Evolutionary conservation across 768 basidiomycete species (phyloP).

Genomic region (Lepiota venenata): DNA sequence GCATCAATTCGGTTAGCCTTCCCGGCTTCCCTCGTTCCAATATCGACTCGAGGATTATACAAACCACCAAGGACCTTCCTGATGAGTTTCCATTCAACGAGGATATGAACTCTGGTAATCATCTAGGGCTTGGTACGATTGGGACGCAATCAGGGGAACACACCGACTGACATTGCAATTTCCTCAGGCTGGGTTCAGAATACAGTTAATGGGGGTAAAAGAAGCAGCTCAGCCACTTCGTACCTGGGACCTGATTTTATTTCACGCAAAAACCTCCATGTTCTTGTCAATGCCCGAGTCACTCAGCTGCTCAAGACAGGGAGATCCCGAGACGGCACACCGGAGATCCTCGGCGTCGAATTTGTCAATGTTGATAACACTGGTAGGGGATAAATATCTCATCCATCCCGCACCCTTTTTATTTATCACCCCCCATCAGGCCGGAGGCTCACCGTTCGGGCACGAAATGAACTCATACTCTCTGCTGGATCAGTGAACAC

Average conservation of each 20-base stretch:
- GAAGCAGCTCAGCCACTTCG: slow-evolving; percentile 25
- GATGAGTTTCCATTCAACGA: slow-evolving; percentile 11
- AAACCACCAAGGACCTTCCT: slow-evolving; percentile 6
- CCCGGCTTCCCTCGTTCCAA: slow-evolving; percentile 19
- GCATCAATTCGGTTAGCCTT: slow-evolving; percentile 22
- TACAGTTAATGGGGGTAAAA: slow-evolving; percentile 2
- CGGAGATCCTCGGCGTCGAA: slow-evolving; percentile 19
- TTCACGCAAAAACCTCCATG: slow-evolving; percentile 25
- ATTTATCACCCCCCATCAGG: slow-evolving; percentile 1
- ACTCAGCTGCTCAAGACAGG: slow-evolving; percentile 22
- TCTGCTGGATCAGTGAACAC: slow-evolving; percentile 19
- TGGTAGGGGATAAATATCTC: neutral
- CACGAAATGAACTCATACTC: slow-evolving; percentile 12
- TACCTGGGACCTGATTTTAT: slow-evolving; percentile 26
- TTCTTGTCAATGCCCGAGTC: slow-evolving; percentile 23
- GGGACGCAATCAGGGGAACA: too few species aligned
- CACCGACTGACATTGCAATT: neutral
- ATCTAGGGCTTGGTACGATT: neutral
- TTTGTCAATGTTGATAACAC: neutral
- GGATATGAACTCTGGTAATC: slow-evolving; percentile 17
- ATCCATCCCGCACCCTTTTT: neutral
- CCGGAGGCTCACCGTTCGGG: slow-evolving; percentile 9
- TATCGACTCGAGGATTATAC: slow-evolving; percentile 16
- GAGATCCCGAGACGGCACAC: slow-evolving; percentile 23
- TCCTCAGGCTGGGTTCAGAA: slow-evolving; percentile 7